Conservation (phyloP, 768 basidiomycete species). For the Tricholoma saponaceum region DNA sequence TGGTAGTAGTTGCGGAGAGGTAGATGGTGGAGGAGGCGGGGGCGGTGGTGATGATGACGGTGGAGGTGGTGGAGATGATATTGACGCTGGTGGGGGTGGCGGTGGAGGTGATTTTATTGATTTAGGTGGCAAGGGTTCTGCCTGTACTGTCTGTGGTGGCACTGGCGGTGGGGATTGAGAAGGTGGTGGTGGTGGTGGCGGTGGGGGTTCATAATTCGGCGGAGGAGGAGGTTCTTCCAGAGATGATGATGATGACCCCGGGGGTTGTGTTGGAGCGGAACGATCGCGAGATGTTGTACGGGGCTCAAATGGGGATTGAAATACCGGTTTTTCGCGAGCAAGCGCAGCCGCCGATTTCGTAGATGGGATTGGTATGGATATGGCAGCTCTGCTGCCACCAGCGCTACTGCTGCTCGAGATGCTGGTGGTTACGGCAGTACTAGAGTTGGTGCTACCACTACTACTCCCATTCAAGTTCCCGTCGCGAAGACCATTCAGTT, state of each 20-base stretch:
- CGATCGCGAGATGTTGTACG: constrained; percentile 17
- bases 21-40: constrained; percentile 20
- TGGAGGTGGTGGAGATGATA: constrained; percentile 23
- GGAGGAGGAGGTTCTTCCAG: constrained; percentile 23
- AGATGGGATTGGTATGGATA: constrained; percentile 22
- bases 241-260: constrained; percentile 17
- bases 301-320: constrained; percentile 18
- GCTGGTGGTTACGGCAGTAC: constrained; percentile 7
- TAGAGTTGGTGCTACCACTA: constrained; percentile 2
- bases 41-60: constrained; percentile 21
- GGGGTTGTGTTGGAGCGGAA: constrained; percentile 24
- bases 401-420: constrained; percentile 9
- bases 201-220: constrained; percentile 20
- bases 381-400: constrained; percentile 18
- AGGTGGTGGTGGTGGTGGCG: constrained; percentile 25
- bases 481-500: constrained; percentile 21
- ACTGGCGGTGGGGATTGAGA: constrained; percentile 20
- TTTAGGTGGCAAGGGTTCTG: constrained; percentile 31
- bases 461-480: constrained; percentile 9
- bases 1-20: constrained; percentile 22
- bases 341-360: constrained; percentile 5
- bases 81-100: constrained; percentile 16
- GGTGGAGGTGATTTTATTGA: constrained; percentile 10
- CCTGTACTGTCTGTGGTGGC: constrained; percentile 15
- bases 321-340: constrained; percentile 23